Conservation (phyloP, 2,329 filamentous ascomycete species). For the Colletotrichum sp. region DNA sequence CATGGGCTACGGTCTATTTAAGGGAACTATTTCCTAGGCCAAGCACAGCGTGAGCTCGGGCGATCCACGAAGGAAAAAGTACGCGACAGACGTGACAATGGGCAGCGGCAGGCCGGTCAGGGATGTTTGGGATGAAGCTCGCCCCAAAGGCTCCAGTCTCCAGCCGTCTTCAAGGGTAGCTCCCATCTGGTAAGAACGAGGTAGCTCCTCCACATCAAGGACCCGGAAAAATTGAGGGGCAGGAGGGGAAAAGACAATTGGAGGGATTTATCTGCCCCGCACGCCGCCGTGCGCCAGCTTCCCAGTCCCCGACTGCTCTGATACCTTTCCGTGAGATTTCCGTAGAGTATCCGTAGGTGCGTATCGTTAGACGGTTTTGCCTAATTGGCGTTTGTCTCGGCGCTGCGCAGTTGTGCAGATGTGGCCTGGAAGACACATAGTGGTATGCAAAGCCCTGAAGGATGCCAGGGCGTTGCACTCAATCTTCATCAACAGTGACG, state of each 20-base stretch:
- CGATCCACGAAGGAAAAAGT: slow-evolving; percentile 1
- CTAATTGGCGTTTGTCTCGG: not conserved
- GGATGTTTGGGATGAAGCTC: slow-evolving; percentile 14
- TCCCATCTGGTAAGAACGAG: not conserved
- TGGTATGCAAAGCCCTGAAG: not conserved
- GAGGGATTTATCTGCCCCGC: slow-evolving; percentile 23
- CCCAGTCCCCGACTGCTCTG: not conserved
- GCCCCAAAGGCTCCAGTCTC: not conserved
- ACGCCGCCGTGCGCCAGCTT: slow-evolving; percentile 15
- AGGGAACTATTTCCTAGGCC: not conserved
- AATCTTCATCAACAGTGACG: not conserved
- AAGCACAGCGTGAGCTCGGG: not conserved
- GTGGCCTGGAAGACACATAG: not conserved
- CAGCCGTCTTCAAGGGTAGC: not conserved
- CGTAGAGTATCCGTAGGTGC: not conserved
- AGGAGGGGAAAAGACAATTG: slow-evolving; percentile 28
- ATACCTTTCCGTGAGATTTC: not conserved
- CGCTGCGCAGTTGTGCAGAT: not conserved
- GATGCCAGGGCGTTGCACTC: not conserved
- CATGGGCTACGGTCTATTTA: slow-evolving; percentile 7
- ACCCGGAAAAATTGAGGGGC: slow-evolving; percentile 43
- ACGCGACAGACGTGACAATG: not conserved
- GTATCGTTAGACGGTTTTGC: not conserved
- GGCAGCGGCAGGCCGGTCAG: not conserved
- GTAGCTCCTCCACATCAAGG: not conserved